Conservation (phyloP, 1,139 yeast genomes). For the Debaryomyces udenii region DNA sequence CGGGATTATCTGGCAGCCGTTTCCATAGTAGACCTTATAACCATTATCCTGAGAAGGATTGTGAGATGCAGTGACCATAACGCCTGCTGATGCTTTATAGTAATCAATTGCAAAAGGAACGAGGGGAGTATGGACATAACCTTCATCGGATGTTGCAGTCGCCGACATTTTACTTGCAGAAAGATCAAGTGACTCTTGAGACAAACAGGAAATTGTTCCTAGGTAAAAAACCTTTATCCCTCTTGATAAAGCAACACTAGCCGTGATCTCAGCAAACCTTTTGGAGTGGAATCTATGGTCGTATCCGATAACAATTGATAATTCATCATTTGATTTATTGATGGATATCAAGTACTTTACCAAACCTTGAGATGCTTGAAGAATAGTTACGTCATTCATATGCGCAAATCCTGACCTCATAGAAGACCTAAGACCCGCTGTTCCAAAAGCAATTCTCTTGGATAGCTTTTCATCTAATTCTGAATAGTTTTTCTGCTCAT, state of each 20-base stretch:
- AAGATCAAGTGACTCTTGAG: slow-evolving; percentile 30
- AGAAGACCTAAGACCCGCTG: slow-evolving; percentile 84
- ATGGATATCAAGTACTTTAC: slow-evolving; percentile 55
- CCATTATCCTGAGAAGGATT: slow-evolving; percentile 95
- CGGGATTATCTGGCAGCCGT: slow-evolving; percentile 95
- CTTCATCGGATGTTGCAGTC: slow-evolving; percentile 13
- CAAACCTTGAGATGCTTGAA: slow-evolving; percentile 92
- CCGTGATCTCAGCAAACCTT: slow-evolving; percentile 78
- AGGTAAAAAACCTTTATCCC: slow-evolving; percentile 73
- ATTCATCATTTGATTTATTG: slow-evolving; percentile 12
- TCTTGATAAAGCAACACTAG: slow-evolving; percentile 66
- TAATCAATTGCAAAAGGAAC: slow-evolving; percentile 85
- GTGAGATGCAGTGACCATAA: slow-evolving; percentile 97
- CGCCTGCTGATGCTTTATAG: slow-evolving; percentile 71
- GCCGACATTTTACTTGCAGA: slow-evolving; percentile 13
- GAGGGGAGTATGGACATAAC: slow-evolving; percentile 82
- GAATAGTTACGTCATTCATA: slow-evolving; percentile 86
- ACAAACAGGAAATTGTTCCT: slow-evolving; percentile 40
- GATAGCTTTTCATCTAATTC: slow-evolving; percentile 55
- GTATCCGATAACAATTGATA: slow-evolving; percentile 77
- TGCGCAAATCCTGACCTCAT: slow-evolving; percentile 92
- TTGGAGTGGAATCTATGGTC: slow-evolving; percentile 86
- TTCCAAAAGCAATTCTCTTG: slow-evolving; percentile 80
- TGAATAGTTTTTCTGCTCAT: slow-evolving; percentile 36
- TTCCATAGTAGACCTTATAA: slow-evolving; percentile 88